Conservation (phyloP, 805 yeast genomes). For the Yamadazyma laniorum region DNA sequence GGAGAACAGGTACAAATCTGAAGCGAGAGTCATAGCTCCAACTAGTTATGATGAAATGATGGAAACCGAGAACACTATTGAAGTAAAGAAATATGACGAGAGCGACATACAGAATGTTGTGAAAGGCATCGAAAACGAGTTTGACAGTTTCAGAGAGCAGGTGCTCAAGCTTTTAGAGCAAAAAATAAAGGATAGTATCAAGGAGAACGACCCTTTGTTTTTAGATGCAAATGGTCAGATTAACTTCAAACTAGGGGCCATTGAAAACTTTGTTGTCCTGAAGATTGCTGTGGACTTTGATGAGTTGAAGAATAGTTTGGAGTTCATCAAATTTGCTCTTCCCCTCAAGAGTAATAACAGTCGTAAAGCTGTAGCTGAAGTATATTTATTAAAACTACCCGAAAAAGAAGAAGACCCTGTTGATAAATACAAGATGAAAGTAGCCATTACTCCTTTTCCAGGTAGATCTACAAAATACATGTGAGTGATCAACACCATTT, state of each 20-base stretch:
- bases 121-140: slow-evolving; percentile 37
- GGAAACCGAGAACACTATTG: slow-evolving; percentile 1
- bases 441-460: slow-evolving; percentile 8
- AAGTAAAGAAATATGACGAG: slow-evolving; percentile 29
- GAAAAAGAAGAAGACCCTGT: slow-evolving; percentile 4
- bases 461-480: not conserved
- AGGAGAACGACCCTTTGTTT: slow-evolving; percentile 13
- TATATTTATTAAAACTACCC: slow-evolving; percentile 26
- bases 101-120: slow-evolving; percentile 26
- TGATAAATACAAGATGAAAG: slow-evolving; percentile 17
- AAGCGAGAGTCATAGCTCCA: slow-evolving; percentile 5
- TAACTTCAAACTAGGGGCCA: slow-evolving; percentile 11
- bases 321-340: slow-evolving; percentile 34
- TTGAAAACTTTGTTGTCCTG: slow-evolving; percentile 15
- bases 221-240: slow-evolving; percentile 36
- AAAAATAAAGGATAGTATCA: slow-evolving; percentile 27
- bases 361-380: slow-evolving; percentile 35
- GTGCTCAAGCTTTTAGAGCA: slow-evolving; percentile 24
- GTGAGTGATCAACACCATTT: no score
- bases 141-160: slow-evolving; percentile 32
- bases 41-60: slow-evolving; percentile 1
- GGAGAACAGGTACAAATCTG: slow-evolving; percentile 7
- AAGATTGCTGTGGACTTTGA: slow-evolving; percentile 7
- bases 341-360: slow-evolving; percentile 27
- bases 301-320: slow-evolving; percentile 7